Evolutionary conservation across 2,329 filamentous ascomycete genomes (phyloP).

Genomic region (Dothistroma pini): DNA sequence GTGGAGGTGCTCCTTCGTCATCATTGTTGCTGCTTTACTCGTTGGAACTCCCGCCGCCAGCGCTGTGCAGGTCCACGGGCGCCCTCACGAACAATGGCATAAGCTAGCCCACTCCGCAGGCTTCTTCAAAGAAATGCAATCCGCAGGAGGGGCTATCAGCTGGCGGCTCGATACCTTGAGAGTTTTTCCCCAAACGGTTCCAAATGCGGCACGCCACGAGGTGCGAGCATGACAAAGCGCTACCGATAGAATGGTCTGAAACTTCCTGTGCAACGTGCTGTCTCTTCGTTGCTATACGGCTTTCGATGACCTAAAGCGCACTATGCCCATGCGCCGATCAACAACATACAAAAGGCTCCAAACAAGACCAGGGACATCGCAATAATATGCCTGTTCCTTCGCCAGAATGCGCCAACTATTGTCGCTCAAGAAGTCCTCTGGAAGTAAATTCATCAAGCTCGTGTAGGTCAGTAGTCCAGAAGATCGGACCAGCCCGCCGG

Average conservation of each 20-base stretch:
- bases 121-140: too few species aligned
- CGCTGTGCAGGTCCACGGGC: too few species aligned
- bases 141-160: too few species aligned
- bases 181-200: background rate
- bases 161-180: background rate
- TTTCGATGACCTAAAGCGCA: background rate
- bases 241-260: background rate
- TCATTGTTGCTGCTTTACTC: too few species aligned
- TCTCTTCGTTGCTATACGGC: background rate
- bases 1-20: too few species aligned
- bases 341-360: conserved; percentile 58
- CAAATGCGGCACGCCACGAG: background rate
- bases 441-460: conserved; percentile 44
- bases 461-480: conserved; percentile 46
- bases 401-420: conserved; percentile 56
- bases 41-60: too few species aligned
- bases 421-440: conserved; percentile 54
- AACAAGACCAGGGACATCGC: conserved; percentile 57
- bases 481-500: conserved; percentile 22
- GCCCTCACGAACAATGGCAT: too few species aligned
- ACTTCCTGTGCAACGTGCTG: background rate
- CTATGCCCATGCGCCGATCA: conserved; percentile 61
- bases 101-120: too few species aligned
- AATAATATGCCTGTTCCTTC: conserved; percentile 54
- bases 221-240: background rate